Percentiles rank a stretch among this genome's conserved stretches.
Evolutionary conservation across 441 rosid species (phyloP).

Genomic region (Populus hybrid): DNA sequence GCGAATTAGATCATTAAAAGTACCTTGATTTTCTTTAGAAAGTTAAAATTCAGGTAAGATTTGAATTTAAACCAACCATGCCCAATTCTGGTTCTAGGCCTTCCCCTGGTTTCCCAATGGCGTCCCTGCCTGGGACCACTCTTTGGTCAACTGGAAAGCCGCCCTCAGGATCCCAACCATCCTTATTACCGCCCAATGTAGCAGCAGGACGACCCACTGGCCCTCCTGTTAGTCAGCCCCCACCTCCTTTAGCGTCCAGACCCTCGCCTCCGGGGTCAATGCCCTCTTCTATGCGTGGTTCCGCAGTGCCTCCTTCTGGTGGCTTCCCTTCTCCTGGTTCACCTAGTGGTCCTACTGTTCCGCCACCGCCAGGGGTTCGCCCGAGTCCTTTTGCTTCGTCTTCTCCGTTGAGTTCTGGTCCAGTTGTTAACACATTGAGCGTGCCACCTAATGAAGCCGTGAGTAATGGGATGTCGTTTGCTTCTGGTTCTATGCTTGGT

Average conservation of each 20-base stretch:
- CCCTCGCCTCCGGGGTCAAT: constrained; percentile 53
- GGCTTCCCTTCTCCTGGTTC: constrained; percentile 21
- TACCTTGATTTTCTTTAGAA: too few species aligned
- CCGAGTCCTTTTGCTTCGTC: constrained; percentile 40
- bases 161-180: too few species aligned
- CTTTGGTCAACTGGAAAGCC: too few species aligned
- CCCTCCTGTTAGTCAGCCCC: too few species aligned
- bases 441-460: constrained; percentile 47
- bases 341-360: not conserved
- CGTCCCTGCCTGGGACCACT: too few species aligned
- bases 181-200: too few species aligned
- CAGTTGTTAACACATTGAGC: constrained; percentile 17
- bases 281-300: constrained; percentile 38
- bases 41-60: too few species aligned
- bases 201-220: too few species aligned
- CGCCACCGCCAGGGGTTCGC: constrained; percentile 45
- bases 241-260: constrained; percentile 51
- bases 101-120: too few species aligned
- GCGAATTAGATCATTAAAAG: too few species aligned
- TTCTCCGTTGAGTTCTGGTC: constrained; percentile 24
- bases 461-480: constrained; percentile 60
- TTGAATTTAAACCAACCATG: too few species aligned
- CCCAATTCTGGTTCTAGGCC: too few species aligned
- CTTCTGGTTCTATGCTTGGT: constrained; percentile 39
- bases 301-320: constrained; percentile 21